A percentile compares a stretch with the other conserved stretches of the same genome.
These are phyloP conservation scores for Dioscorea dumetorum DNA, from an alignment of 106 monocot genomes.

Conservation along the genomic window DNA sequence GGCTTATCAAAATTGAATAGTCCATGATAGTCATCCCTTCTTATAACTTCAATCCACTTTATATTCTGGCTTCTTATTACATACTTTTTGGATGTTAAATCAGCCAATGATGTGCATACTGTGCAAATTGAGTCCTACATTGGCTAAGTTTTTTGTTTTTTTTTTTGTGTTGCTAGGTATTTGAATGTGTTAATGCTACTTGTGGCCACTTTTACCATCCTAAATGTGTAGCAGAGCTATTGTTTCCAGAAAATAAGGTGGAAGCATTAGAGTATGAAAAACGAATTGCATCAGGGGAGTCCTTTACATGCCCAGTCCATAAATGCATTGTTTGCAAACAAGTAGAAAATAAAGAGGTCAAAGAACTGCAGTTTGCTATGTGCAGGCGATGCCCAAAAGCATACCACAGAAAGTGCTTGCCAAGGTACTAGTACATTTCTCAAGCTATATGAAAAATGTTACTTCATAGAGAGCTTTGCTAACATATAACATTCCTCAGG, in stretches of 20 bases:
- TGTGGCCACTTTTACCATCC: constrained; percentile 98
- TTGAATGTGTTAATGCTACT: constrained; percentile 70
- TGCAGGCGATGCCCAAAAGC: constrained; percentile 91
- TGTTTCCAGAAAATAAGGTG: constrained; percentile 35
- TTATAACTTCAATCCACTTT: too few relatives aligned
- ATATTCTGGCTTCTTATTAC: not conserved
- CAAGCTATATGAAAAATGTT: not conserved
- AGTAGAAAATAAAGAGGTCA: constrained; percentile 60
- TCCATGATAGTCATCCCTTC: too few relatives aligned
- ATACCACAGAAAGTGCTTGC: constrained; percentile 94
- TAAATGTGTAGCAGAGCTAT: constrained; percentile 59
- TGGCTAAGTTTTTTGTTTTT: not conserved
- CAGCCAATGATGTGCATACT: not conserved
- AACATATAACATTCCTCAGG: constrained; percentile 11
- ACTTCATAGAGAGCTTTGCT: not conserved
- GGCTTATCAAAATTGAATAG: too few relatives aligned
- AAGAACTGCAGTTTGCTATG: constrained; percentile 77
- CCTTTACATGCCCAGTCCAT: constrained; percentile 82
- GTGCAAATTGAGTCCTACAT: not conserved
- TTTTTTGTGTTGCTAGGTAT: constrained; percentile 37
- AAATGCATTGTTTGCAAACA: constrained; percentile 64
- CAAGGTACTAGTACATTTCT: constrained; percentile 44
- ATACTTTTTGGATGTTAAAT: not conserved
- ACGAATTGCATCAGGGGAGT: constrained; percentile 50
- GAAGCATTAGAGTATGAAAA: constrained; percentile 45